These are phyloP conservation scores for Ziziphus jujuba DNA, from an alignment of 306 rosid species.

Conservation along the genomic window DNA sequence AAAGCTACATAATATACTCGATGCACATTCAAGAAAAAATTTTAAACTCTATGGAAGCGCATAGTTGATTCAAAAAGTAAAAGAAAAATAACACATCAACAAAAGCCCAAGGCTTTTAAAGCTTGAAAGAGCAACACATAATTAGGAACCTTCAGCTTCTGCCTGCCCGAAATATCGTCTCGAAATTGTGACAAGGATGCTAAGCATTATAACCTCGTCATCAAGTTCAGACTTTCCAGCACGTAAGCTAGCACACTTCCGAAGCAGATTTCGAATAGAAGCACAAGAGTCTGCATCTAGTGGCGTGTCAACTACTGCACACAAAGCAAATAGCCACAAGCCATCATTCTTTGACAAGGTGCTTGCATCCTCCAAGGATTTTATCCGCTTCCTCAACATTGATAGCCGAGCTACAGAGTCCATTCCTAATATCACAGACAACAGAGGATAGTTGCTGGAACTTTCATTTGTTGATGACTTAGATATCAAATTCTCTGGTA, in stretches of 20 bases:
- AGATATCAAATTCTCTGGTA: constrained; percentile 20
- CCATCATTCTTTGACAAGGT: constrained; percentile 53
- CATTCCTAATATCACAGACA: constrained; percentile 54
- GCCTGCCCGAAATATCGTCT: constrained; percentile 86
- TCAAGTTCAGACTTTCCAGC: constrained; percentile 59
- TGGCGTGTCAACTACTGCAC: constrained; percentile 75
- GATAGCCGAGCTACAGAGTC: constrained; percentile 57
- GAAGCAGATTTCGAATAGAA: constrained; percentile 69
- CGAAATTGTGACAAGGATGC: constrained; percentile 64
- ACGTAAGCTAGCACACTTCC: constrained; percentile 74
- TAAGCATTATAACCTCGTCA: constrained; percentile 74
- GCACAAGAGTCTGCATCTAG: constrained; percentile 68
- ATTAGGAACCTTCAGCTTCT: constrained; percentile 23
- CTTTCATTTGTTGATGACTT: constrained; percentile 31
- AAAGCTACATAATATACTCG: too few species aligned
- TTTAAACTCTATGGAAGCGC: too few species aligned
- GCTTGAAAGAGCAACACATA: neutral
- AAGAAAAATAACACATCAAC: too few species aligned
- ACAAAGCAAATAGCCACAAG: constrained; percentile 77
- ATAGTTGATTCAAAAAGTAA: too few species aligned
- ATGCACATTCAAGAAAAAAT: too few species aligned
- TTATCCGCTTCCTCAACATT: constrained; percentile 59
- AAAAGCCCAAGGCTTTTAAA: too few species aligned
- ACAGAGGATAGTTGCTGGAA: constrained; percentile 44
- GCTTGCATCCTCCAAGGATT: constrained; percentile 31